phyloP scores from a whole-genome alignment of 2,329 filamentous ascomycete genomes.

The Helotiales sp. region DNA sequence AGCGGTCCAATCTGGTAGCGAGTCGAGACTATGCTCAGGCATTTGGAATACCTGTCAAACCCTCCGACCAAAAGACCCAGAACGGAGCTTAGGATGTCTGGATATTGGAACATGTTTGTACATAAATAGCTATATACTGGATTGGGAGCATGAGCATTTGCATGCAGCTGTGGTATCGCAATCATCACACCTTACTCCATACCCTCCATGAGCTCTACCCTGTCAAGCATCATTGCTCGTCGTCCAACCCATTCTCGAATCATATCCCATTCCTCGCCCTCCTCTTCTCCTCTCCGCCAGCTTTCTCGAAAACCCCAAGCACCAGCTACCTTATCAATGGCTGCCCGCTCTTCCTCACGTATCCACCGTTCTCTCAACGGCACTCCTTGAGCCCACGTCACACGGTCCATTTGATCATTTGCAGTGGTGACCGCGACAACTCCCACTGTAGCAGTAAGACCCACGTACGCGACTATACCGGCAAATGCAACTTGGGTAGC shows the following conservation, averaged over 20 bases:
- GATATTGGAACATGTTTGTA: not conserved
- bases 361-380: constrained; percentile 81
- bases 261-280: constrained; percentile 85
- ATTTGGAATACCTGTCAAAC: too few relatives aligned
- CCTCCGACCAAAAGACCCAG: too few relatives aligned
- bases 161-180: not conserved
- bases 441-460: constrained; percentile 78
- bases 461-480: constrained; percentile 80
- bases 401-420: constrained; percentile 93
- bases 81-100: too few relatives aligned
- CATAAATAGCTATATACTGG: not conserved
- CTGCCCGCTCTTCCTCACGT: constrained; percentile 84
- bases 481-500: constrained; percentile 79
- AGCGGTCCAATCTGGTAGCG: too few relatives aligned
- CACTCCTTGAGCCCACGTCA: constrained; percentile 85
- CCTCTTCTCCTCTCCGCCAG: constrained; percentile 82
- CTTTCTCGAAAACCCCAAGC: constrained; percentile 90
- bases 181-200: constrained; percentile 60
- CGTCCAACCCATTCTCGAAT: constrained; percentile 80
- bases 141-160: not conserved
- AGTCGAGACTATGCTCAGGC: too few relatives aligned
- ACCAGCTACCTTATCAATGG: constrained; percentile 80
- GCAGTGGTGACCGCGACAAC: constrained; percentile 80
- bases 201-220: constrained; percentile 86
- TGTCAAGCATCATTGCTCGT: constrained; percentile 87